Base-by-base conservation (phyloP, 768 basidiomycete genomes). In the Pisolithus tinctorius region DNA sequence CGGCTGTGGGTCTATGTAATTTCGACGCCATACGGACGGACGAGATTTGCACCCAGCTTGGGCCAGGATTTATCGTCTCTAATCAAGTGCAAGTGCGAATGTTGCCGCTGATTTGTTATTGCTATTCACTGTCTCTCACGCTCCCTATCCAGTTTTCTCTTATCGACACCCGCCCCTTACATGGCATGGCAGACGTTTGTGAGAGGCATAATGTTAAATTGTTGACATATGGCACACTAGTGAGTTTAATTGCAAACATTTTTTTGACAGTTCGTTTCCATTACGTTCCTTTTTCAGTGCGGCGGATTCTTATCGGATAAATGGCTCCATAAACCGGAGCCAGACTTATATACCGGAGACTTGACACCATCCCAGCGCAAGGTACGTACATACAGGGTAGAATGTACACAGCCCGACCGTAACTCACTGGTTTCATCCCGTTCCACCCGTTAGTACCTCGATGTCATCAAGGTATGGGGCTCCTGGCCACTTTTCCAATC, bases 351-450 rank as follows among this genome's bases (percentile, higher is more conserved):
- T 57, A 73, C 76, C 17, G 76, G 77, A 34, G 68, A 74, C 53
- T 70, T 91, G 58, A 90, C 86, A 0, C 88, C 90, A 4, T 92
- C 89, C 2, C 87, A 89, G 63, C 74, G 90, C 61, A 92, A 92
- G 78, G 88, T 80, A 59, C 60, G 69, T 56, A 47, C 31, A 43
- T 40, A n/a, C 17, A 46, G 11, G 25, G 26, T 7, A 23, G 14
- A 17, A 34, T 20, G 42, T 47, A 11, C 25, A 38, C 31, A 6
- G 43, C 43, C 30, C 20, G 14, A 25, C n/a, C 37, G 43, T 52
- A 29, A 44, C 17, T 43, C 30, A 39, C 13, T 31, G 20, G 14
- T 29, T 44, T 37, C 45, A 41, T 39, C 25, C n/a, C 48, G 20
- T 50, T 27, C 55, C 47, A 23, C 47, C 39, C 1, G 31, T n/a